A percentile compares a stretch with the other conserved stretches of the same genome.
Conservation (phyloP, 495 filamentous ascomycete species). For the Xylaria cubensis region DNA sequence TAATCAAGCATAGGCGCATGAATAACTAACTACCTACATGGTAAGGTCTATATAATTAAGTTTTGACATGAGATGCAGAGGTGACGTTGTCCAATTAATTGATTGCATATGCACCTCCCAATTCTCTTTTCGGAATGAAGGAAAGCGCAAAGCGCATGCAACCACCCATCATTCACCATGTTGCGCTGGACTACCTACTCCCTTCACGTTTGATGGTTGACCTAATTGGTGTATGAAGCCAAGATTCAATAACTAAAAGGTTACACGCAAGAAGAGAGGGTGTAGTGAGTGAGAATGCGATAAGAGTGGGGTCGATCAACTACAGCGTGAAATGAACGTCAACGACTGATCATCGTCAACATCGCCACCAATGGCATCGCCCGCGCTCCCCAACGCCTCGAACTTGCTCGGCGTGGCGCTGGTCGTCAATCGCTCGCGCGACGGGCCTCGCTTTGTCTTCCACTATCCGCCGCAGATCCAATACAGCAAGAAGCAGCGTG, state of each 20-base stretch:
- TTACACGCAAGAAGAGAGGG: no score
- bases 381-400: slow-evolving; percentile 53
- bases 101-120: neutral
- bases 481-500: slow-evolving; percentile 33
- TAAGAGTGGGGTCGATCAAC: neutral
- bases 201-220: neutral
- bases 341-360: neutral
- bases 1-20: neutral
- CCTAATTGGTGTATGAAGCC: neutral
- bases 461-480: slow-evolving; percentile 74
- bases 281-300: neutral
- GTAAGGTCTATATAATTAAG: neutral
- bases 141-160: neutral
- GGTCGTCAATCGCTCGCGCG: slow-evolving; percentile 79
- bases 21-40: neutral
- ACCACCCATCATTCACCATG: neutral
- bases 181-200: neutral
- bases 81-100: neutral
- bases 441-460: slow-evolving; percentile 86
- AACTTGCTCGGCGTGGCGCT: slow-evolving; percentile 77
- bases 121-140: neutral
- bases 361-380: slow-evolving; percentile 47
- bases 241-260: neutral
- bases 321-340: slow-evolving; percentile 22
- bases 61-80: neutral